Evolutionary conservation across 2,329 filamentous ascomycete species (phyloP), one percentile per base, ranked within the genome.

Genomic region (Elsinoe batatas): DNA sequence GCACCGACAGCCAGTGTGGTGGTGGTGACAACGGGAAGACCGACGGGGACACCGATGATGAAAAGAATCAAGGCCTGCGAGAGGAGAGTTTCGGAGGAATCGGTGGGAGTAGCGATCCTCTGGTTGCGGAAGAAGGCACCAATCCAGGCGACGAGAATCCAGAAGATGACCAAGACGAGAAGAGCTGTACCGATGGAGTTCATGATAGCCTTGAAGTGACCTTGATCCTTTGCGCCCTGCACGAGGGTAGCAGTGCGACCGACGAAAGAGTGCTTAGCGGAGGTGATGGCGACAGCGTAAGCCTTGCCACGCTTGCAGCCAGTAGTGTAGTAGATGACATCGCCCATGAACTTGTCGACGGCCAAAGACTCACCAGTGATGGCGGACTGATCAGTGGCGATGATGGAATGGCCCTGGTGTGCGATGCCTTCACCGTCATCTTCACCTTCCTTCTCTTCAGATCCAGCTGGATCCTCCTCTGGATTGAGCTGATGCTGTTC

Each of bases 131-230:
- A 88, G 79, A 89, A 89, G 69, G 83, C 85, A 71, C 85, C 85
- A 62, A 88, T 85, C 85, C 85, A 88, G 63, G 83, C 78, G 56
- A 80, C 74, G 64, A 89, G 76, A 70, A 88, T 87, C 78, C 80
- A 88, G 74, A 86, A 84, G 72, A 88, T 83, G 74, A 88, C 85
- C 60, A 88, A 76, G 64, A 88, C 84, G 63, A 89, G 77, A 56
- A 89, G 77, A 58, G 82, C 75, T 54, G 84, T 87, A 72, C 85
- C 85, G 67, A 89, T 88, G 67, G 80, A 84, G 79, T 88, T 84
- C 85, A 88, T 88, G 76, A 88, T 85, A 62, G 84, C 84, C 76
- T 89, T 88, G 80, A 87, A 87, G 73, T 87, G 84, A 74, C 85
- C 85, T 67, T 83, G 79, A 70, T 88, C 85, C 73, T 87, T 78